A percentile compares a stretch with the other conserved stretches of the same genome.
phyloP scores from a whole-genome alignment of 768 basidiomycete species.

The Neoboletus subvelutipes region DNA sequence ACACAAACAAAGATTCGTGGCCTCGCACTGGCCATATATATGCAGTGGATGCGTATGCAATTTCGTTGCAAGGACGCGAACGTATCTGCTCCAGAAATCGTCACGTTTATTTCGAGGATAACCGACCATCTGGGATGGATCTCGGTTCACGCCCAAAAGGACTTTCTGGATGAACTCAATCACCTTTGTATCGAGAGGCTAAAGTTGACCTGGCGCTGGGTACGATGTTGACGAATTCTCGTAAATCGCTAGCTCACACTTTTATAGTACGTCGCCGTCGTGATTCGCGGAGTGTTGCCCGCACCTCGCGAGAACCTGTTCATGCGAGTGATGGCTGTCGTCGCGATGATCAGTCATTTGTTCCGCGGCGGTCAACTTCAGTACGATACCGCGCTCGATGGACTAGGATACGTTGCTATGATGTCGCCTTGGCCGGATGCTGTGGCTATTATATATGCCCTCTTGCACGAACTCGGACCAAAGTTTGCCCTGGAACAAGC shows the following conservation, averaged over 20 bases:
- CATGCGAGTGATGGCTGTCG: conserved; percentile 13
- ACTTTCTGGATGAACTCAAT: conserved; percentile 14
- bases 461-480: conserved; percentile 19
- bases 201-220: conserved; percentile 18
- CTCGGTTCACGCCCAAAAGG: conserved; percentile 1
- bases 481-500: conserved; percentile 9
- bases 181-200: conserved; percentile 13
- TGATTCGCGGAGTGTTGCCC: neutral
- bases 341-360: conserved; percentile 16
- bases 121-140: conserved; percentile 4
- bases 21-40: conserved; percentile 8
- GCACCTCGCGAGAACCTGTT: conserved; percentile 11
- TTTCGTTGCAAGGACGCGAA: conserved; percentile 8
- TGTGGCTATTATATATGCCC: conserved; percentile 10
- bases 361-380: conserved; percentile 14
- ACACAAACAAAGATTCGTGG: conserved; percentile 11
- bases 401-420: conserved; percentile 10
- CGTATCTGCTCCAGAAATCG: conserved; percentile 1
- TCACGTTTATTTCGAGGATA: conserved; percentile 10
- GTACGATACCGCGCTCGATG: conserved; percentile 2
- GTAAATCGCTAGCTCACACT: conserved; percentile 1
- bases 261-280: conserved; percentile 10
- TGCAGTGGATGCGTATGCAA: conserved; percentile 21
- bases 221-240: neutral
- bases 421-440: conserved; percentile 22